Evolutionary conservation across 2,329 filamentous ascomycete genomes (phyloP), one percentile per base, ranked within the genome.

Genomic region (Pseudogymnoascus destructans): DNA sequence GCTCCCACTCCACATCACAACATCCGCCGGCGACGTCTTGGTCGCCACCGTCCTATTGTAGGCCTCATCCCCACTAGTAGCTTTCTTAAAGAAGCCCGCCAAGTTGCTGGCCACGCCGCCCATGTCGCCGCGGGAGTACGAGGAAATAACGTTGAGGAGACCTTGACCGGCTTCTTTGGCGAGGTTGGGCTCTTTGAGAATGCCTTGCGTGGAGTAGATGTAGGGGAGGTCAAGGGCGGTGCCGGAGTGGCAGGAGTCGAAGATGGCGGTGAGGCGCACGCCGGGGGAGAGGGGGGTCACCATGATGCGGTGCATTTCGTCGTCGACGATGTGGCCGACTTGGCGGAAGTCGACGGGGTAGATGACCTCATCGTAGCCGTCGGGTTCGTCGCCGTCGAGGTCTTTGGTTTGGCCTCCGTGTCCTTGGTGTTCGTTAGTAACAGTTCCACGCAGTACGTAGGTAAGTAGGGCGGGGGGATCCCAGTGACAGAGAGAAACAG

Each of bases 1-100:
- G 75, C 89, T 95, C 59, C 93, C 93, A 61, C 89, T 95, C 87
- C 91, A 95, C 88, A 96, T 95, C 70, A 98, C 82, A 30, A 98
- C 93, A 72, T 98, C 93, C 38, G 93, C 93, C 1, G 91, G 86
- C 58, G 87, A 93, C 13, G 93, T 97, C 75, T 95, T 95, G 40
- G 92, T 97, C 64, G 86, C 80, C 69, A 89, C 78, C 62, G 91
- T 88, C 70, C 83, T 84, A 73, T 95, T 80, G 71, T 90, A 85
- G 15, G 85, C 85, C 33, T 86, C 82, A 64, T 93, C 79, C 64
- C 91, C 91, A 61, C 75, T 80, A 19, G 88, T 86, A 15, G 89
- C 90, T 69, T 90, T 87, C 77, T 96, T 96, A 73, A 95, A 83
- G 68, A 97, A 81, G 49, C 83, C 82, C 70, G 92, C 83, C n/a